Evolutionary conservation across 805 yeast genomes (phyloP), one percentile per base, ranked within the genome.

Genomic region (Metschnikowia kofuensis): DNA sequence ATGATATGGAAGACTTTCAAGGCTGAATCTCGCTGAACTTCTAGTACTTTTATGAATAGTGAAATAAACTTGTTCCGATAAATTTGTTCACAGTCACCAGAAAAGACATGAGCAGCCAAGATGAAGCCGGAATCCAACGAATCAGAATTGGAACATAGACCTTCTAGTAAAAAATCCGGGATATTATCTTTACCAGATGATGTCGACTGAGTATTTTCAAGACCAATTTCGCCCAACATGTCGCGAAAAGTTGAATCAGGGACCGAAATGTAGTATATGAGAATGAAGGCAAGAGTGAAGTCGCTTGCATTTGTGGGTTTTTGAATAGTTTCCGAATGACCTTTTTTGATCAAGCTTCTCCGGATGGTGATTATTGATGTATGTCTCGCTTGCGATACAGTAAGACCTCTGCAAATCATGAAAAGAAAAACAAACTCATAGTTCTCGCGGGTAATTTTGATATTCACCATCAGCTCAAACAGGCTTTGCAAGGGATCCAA

Each of bases 401-500:
- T 76, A 37, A 85, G 63, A 0, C 91, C 92, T 58, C 78, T 82
- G 4, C 79, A 69, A 15, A 80, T 64, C 16, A 77, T 58, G 39
- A 71, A 68, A 30, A 80, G 62, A 34, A 85, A 60, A 15, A 80
- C 70, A 29, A 74, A 71, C 48, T 84, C 82, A 54, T 84, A 75
- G 57, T 79, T 83, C 2, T 67, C 67, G 31, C 61, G 62, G 0
- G 70, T 67, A 48, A 83, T 63, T 9, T 55, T 55, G 7, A 79
- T 58, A 3, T 67, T 71, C 49, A 70, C 70, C 11, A 64, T 16
- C 0, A 54, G 48, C 55, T 85, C 91, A 51, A 75, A 65, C 5
- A 67, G 64, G 1, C 59, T 56, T 5, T 84, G 51, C 13, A 68
- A 57, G 3, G 70, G 67, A 3, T 75, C 82, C 51, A 82, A 73